Evolutionary conservation across 1,284 basidiomycete genomes (phyloP), one percentile per base, ranked within the genome.

Genomic region (Naganishia albida): DNA sequence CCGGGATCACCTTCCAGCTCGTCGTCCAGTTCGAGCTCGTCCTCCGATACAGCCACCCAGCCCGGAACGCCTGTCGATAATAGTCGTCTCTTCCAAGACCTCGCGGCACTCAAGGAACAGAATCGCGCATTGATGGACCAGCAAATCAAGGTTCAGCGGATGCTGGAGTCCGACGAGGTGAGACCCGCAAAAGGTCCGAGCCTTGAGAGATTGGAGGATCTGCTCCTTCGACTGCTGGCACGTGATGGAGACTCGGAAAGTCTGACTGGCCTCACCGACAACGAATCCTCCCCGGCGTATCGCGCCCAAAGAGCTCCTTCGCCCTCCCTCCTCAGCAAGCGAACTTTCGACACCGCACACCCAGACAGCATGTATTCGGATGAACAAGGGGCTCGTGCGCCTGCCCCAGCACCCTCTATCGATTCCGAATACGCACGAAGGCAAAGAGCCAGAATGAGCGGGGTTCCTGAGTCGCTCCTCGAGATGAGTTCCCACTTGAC

Each of bases 371-470:
- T 30, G 7, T 56, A 49, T 62, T 73, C 73, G 1, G 72, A 74
- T 20, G 75, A 75, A 18, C 66, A 67, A 13, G 67, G 62, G 8
- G 38, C 65, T 0, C 68, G 68, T 48, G 69, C 67, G 30, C 68
- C 66, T 39, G 72, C 72, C 3, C 77, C 77, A 2, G 71, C 75
- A 3, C 74, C 75, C 50, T 76, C 73, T 48, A 60, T 71, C 48
- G 67, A 69, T n/a, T 71, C 72, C 4, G 62, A 59, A 18, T 68
- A 67, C 42, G 70, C 72, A 38, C 62, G 57, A 16, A 25, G 63
- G 12, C 43, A 25, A 43, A 44, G 30, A 26, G 56, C 57, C 10
- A 40, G 56, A 25, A 57, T 51, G 74, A 48, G 65, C 26, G 52
- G 44, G 10, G 39, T 67, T 0, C 46, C 66, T 13, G 51, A 62